phyloP scores from a whole-genome alignment of 2,329 filamentous ascomycete species.

The Moelleriella libera region DNA sequence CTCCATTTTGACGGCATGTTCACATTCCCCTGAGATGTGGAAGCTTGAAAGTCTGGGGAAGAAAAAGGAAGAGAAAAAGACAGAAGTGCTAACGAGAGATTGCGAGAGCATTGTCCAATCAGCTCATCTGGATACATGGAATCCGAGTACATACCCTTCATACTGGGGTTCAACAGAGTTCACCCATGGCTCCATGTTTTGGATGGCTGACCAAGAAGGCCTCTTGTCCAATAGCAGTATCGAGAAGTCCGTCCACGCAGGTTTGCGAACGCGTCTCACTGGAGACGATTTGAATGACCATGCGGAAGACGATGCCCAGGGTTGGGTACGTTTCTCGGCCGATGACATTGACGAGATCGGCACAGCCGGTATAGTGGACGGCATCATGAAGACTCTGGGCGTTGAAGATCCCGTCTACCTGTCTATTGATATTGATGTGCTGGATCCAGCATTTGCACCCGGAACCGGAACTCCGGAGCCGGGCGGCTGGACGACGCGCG shows the following conservation, averaged over 20 bases:
- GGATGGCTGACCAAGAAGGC: slow-evolving; percentile 70
- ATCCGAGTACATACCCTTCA: slow-evolving; percentile 65
- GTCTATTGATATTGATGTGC: slow-evolving; percentile 68
- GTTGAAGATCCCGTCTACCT: slow-evolving; percentile 70
- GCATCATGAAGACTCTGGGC: slow-evolving; percentile 59
- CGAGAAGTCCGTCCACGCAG: slow-evolving; percentile 68
- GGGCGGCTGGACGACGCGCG: slow-evolving; percentile 80
- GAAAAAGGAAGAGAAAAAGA: neutral
- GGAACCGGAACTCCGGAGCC: slow-evolving; percentile 83
- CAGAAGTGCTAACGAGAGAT: neutral
- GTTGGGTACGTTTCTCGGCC: slow-evolving; percentile 63
- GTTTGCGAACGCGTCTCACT: slow-evolving; percentile 62
- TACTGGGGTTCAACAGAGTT: slow-evolving; percentile 56
- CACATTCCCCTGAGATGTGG: neutral
- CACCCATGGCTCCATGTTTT: slow-evolving; percentile 87
- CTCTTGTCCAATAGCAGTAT: slow-evolving; percentile 57
- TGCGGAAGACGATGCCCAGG: slow-evolving; percentile 58
- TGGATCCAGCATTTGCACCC: slow-evolving; percentile 55
- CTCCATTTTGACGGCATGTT: slow-evolving; percentile 52
- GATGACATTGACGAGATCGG: slow-evolving; percentile 83
- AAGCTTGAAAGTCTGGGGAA: neutral
- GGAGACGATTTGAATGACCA: slow-evolving; percentile 53
- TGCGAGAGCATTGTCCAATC: neutral
- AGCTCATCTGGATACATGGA: slow-evolving; percentile 71
- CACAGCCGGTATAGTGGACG: slow-evolving; percentile 50